A percentile compares a stretch with the other conserved stretches of the same genome.
phyloP scores from a whole-genome alignment of 2,329 filamentous ascomycete species.

The Coniochaeta sp. region DNA sequence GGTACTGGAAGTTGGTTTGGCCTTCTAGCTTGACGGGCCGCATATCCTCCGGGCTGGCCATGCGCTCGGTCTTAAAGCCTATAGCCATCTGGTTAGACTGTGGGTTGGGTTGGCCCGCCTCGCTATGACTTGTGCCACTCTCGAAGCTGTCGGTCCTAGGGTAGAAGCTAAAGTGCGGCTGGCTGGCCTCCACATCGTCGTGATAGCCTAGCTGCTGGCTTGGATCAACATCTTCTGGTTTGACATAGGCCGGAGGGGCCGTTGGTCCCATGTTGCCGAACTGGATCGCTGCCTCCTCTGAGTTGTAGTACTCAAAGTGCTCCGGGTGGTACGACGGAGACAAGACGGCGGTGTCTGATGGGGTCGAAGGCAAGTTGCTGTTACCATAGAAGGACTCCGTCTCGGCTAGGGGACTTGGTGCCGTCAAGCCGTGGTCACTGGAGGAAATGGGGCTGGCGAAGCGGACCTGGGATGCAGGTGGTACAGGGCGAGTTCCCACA shows the following conservation, averaged over 20 bases:
- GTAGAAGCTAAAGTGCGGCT: conserved; percentile 13
- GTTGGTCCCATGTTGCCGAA: conserved; percentile 19
- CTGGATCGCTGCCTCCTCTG: conserved; percentile 18
- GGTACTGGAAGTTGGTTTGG: conserved; percentile 9
- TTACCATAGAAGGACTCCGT: conserved; percentile 28
- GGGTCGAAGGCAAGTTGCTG: conserved; percentile 27
- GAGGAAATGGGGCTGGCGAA: conserved; percentile 30
- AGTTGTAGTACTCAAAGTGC: conserved; percentile 18
- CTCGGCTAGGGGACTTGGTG: conserved; percentile 30
- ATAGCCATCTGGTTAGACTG: conserved; percentile 10
- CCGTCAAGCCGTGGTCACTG: conserved; percentile 23
- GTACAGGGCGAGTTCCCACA: conserved; percentile 9
- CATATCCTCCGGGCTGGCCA: conserved; percentile 20
- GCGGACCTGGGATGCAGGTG: conserved; percentile 16
- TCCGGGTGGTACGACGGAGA: conserved; percentile 18
- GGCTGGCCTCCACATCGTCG: conserved; percentile 22
- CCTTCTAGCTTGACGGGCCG: conserved; percentile 13
- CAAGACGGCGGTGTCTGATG: conserved; percentile 24
- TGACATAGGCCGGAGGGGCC: conserved; percentile 22
- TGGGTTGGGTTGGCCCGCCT: conserved; percentile 13
- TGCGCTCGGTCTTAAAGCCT: conserved; percentile 9
- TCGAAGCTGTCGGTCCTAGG: conserved; percentile 22
- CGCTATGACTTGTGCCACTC: conserved; percentile 10
- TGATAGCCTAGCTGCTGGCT: conserved; percentile 21
- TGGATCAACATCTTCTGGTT: conserved; percentile 24